Base-by-base conservation (phyloP, 352 stramenopile species). In the Phytophthora pistaciae region DNA sequence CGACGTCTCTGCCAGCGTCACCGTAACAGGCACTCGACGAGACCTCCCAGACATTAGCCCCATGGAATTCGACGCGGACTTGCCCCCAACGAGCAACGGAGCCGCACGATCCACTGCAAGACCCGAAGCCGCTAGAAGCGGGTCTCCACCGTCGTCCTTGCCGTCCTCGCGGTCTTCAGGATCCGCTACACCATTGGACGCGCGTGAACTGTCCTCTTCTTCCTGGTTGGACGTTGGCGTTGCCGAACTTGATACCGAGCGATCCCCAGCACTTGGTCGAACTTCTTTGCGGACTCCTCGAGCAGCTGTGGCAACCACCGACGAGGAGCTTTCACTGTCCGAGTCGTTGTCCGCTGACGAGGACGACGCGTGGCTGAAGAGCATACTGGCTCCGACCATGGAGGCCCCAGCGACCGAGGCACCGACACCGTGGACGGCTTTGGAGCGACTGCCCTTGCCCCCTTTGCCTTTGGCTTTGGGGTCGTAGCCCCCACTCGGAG, bases 321-420 rank as follows among this genome's bases (percentile, higher is more conserved):
- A 74, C 5, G 74, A 75, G 18, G 71, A 82, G 14, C 64, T 73
- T 18, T 89, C 82, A 14, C 40, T 80, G 29, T 85, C 79, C 16
- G 77, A 87, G 44, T 83, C 78, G 49, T 89, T 81, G 21, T 92
- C 82, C 0, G 90, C 71, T 6, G 87, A 94, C 46, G 84, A 82
- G 1, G 66, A 66, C 9, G 87, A 94, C 3, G 77, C 67, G 20
- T 70, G 85, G 64, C 77, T 90, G 36, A 88, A 67, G 25, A 89
- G 68, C 27, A 88, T 77, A 58, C 82, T 89, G 6, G 85, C 83
- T 1, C 84, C 82, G 13, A 76, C 66, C 54, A 86, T 53, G 0
- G 79, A 85, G 6, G 60, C 78, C 3, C 77, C 72, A 1, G 29
- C 56, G 11, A 31, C 60, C 1, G 67, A 70, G 0, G 67, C 44